Conservation (phyloP, 2,329 filamentous ascomycete species). For the Neopestalotiopsis rosae region DNA sequence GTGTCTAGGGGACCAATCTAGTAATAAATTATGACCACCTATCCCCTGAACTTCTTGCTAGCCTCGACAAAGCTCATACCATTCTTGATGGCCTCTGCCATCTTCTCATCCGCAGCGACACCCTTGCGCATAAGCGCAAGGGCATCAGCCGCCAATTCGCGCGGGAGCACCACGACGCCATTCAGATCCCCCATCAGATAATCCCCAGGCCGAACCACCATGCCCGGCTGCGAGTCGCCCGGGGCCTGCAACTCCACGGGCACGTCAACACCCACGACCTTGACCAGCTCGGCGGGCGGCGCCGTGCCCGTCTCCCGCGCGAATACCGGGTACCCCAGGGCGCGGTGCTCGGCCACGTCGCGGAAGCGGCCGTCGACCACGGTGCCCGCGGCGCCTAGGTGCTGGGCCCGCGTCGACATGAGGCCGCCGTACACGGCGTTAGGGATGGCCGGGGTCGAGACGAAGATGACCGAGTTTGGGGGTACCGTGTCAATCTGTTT, state of each 20-base stretch:
- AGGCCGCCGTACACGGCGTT: slow-evolving; percentile 61
- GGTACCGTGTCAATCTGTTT: slow-evolving; percentile 55
- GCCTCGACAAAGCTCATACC: slow-evolving; percentile 51
- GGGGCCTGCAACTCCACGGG: slow-evolving; percentile 41
- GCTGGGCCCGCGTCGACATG: slow-evolving; percentile 54
- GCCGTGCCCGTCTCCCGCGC: slow-evolving; percentile 50
- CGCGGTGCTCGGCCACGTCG: slow-evolving; percentile 59
- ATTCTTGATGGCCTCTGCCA: slow-evolving; percentile 44
- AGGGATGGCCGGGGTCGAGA: slow-evolving; percentile 52
- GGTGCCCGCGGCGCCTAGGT: slow-evolving; percentile 50
- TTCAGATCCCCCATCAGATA: slow-evolving; percentile 52
- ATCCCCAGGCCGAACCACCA: slow-evolving; percentile 46
- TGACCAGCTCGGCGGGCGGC: slow-evolving; percentile 46
- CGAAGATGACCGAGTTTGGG: slow-evolving; percentile 51
- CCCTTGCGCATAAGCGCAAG: slow-evolving; percentile 47
- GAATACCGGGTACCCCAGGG: slow-evolving; percentile 51
- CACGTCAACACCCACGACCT: slow-evolving; percentile 48
- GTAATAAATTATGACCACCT: neutral
- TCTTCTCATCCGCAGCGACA: slow-evolving; percentile 47
- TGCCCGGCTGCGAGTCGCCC: slow-evolving; percentile 39
- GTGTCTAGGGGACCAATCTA: too few relatives aligned
- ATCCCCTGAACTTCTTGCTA: slow-evolving; percentile 45
- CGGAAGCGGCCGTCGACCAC: slow-evolving; percentile 58
- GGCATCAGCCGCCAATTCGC: slow-evolving; percentile 42
- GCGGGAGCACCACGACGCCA: slow-evolving; percentile 49